These are phyloP conservation scores for Fibroporia radiculosa DNA, from an alignment of 768 basidiomycete genomes.

Conservation along the genomic window DNA sequence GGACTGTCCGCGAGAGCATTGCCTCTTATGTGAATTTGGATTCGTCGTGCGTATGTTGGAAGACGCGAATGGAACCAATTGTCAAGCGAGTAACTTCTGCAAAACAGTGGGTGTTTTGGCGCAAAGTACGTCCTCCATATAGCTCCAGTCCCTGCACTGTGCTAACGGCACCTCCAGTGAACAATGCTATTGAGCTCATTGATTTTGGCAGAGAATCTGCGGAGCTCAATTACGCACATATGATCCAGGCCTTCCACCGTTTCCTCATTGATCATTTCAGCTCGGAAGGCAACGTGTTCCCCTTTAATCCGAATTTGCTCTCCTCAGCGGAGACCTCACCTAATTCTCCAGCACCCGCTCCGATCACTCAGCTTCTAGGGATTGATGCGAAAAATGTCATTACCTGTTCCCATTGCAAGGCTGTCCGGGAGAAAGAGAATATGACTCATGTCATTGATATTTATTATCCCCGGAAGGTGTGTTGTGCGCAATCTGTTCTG, in stretches of 20 bases:
- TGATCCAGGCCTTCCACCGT: conserved; percentile 93
- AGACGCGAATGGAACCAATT: conserved; percentile 89
- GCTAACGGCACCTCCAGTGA: conserved; percentile 28
- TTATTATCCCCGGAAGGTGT: conserved; percentile 77
- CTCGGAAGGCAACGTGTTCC: conserved; percentile 60
- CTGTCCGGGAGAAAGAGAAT: conserved; percentile 64
- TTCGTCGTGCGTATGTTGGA: conserved; percentile 94
- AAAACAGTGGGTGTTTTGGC: conserved; percentile 85
- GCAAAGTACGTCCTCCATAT: conserved; percentile 46
- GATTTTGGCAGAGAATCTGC: conserved; percentile 76
- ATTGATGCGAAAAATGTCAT: conserved; percentile 71
- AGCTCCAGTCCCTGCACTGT: background rate
- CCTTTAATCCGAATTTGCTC: conserved; percentile 48
- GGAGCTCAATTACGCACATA: conserved; percentile 74
- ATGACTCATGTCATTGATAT: conserved; percentile 82
- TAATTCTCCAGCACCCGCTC: conserved; percentile 43
- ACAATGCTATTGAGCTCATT: conserved; percentile 79
- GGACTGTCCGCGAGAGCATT: conserved; percentile 85
- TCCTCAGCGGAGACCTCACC: conserved; percentile 19
- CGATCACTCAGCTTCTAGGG: conserved; percentile 81
- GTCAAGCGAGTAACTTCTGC: conserved; percentile 96
- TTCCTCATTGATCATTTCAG: conserved; percentile 85
- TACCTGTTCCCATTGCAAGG: conserved; percentile 69
- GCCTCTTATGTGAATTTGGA: conserved; percentile 89
- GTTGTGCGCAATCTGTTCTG: conserved; percentile 7